Evolutionary conservation across 768 basidiomycete species (phyloP).

Genomic region (Filobasidium floriforme): DNA sequence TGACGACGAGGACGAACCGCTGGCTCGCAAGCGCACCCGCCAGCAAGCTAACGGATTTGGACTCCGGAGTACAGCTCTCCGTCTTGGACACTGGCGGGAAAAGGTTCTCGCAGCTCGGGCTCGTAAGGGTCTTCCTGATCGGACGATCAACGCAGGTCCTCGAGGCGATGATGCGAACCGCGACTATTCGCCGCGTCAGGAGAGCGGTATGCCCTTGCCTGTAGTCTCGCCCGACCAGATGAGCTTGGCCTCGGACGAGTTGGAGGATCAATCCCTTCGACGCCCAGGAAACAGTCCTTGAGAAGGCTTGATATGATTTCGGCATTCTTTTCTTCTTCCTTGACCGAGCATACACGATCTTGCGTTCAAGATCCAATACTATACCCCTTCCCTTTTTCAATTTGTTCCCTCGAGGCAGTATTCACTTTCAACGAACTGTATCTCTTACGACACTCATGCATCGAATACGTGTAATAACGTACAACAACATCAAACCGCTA

Average conservation of each 20-base stretch:
- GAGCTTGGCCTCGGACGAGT: not conserved
- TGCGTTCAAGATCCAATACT: too few species aligned
- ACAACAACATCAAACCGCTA: too few species aligned
- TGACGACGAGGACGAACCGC: constrained; percentile 18
- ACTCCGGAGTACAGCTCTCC: constrained; percentile 14
- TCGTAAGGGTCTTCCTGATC: not conserved
- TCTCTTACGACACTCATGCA: too few species aligned
- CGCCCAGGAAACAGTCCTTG: too few species aligned
- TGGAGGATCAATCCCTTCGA: not conserved
- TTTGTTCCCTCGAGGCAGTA: too few species aligned
- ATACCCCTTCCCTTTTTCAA: too few species aligned
- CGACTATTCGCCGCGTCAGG: constrained; percentile 29
- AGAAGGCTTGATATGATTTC: too few species aligned
- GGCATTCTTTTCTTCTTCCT: too few species aligned
- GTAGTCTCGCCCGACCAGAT: not conserved
- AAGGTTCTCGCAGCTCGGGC: not conserved
- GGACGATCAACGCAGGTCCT: constrained; percentile 29
- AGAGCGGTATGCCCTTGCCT: not conserved
- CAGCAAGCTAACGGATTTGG: constrained; percentile 11
- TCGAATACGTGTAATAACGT: too few species aligned
- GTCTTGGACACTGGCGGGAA: constrained; percentile 8
- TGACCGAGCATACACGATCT: too few species aligned
- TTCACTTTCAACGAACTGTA: too few species aligned
- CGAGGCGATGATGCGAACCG: constrained; percentile 29
- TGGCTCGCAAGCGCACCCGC: constrained; percentile 3